Percentiles rank a stretch among this genome's conserved stretches.
Evolutionary conservation across 208 protist species (phyloP).

Genomic region (Leishmania guyanensis): DNA sequence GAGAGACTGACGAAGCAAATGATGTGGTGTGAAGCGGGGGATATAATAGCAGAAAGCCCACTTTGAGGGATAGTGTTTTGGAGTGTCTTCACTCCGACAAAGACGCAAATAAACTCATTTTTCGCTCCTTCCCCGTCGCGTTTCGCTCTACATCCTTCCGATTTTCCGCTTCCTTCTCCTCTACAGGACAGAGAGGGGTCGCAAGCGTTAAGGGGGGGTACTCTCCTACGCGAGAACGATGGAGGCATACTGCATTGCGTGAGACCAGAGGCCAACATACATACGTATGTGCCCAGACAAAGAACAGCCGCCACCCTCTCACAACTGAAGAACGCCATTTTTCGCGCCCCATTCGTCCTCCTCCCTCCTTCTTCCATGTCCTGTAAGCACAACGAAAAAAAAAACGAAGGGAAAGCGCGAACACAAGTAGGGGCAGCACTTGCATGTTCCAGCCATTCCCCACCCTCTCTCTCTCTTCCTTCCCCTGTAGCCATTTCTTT

Average conservation of each 20-base stretch:
- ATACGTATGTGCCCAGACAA: neutral
- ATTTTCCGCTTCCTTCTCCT: neutral
- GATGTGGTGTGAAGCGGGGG: neutral
- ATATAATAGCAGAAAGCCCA: neutral
- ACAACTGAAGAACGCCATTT: neutral
- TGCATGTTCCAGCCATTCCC: neutral
- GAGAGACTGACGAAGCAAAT: neutral
- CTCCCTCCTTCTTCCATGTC: constrained; percentile 1
- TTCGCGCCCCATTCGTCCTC: neutral
- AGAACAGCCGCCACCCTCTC: neutral
- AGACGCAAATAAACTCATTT: neutral
- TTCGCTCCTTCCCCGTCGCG: neutral
- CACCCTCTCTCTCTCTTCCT: constrained; percentile 10
- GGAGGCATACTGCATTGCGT: neutral
- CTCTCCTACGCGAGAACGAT: neutral
- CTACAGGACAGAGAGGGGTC: neutral
- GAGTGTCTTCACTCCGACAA: neutral
- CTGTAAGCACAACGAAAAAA: neutral
- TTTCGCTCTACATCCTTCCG: neutral
- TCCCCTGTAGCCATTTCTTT: neutral
- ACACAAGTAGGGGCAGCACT: neutral
- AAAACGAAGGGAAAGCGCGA: neutral
- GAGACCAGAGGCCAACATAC: neutral
- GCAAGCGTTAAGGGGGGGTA: neutral
- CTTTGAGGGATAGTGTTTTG: neutral